Evolutionary conservation across 208 protist genomes (phyloP), one percentile per base, ranked within the genome.

Genomic region (Novymonas esmeraldas): DNA sequence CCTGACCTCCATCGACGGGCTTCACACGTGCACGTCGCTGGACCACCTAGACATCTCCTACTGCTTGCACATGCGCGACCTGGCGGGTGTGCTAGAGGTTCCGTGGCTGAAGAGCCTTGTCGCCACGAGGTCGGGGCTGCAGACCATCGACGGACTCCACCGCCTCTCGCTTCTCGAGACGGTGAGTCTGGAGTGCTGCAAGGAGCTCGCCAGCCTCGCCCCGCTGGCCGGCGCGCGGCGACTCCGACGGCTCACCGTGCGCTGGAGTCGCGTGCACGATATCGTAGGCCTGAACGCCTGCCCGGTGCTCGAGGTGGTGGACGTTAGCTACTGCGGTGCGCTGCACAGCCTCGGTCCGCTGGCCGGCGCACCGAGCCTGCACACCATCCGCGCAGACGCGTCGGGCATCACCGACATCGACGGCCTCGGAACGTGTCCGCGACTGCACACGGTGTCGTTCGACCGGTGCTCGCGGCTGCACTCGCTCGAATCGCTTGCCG

Each of bases 191-290:
- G 28, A 55, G 6, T 33, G 48, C 9, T 66, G 49, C 36, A 45
- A 38, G 24, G 24, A 42, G 20, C 60, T 66, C 1, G 20, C 20
- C 9, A 31, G 41, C 26, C 29, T 66, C 20, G 38, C 28, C 36
- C 34, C 34, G 1, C 48, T 66, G 6, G 14, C 45, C 34, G 49
- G 36, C 34, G 42, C 50, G 49, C 29, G 41, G 48, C 31, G 49
- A 5, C 60, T 66, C 16, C 29, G 36, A 2, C 18, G 26, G 11
- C 18, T 66, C 4, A 44, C 55, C 36, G 48, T 44, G 13, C 42
- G 60, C 49, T 45, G 36, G 48, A 66, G 41, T 36, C 36, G 48
- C 48, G 48, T 66, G 26, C 48, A 33, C 24, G 16, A 14, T 48
- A 6, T 55, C 36, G 48, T 34, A 11, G 48, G n/a, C 2, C 48